A percentile compares a stretch with the other conserved stretches of the same genome.
phyloP scores from a whole-genome alignment of 2,329 filamentous ascomycete genomes.

The Aulographum hederae region DNA sequence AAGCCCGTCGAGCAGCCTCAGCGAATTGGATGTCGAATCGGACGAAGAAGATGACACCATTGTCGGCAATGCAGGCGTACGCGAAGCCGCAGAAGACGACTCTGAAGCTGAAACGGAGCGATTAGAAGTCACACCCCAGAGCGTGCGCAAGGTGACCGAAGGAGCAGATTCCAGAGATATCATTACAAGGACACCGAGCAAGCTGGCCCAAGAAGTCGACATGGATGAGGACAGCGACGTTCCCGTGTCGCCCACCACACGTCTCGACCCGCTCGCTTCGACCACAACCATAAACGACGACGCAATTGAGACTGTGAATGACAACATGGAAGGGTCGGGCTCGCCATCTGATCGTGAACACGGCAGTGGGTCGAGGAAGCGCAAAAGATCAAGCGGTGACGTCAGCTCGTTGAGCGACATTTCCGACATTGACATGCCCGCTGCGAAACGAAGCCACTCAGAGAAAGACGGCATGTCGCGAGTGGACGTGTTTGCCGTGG shows the following conservation, averaged over 20 bases:
- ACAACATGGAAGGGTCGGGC: no score
- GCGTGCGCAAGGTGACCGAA: background rate
- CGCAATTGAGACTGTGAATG: no score
- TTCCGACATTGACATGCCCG: conserved; percentile 16
- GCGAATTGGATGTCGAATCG: conserved; percentile 75
- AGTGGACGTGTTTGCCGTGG: conserved; percentile 22
- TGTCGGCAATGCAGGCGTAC: background rate
- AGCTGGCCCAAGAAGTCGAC: conserved; percentile 43
- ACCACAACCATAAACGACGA: background rate
- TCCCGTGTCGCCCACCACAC: background rate
- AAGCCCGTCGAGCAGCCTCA: conserved; percentile 74
- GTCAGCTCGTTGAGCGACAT: conserved; percentile 19
- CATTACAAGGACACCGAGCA: conserved; percentile 57
- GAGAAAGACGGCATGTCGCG: conserved; percentile 11
- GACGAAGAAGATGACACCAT: conserved; percentile 28
- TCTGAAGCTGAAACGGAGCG: conserved; percentile 91
- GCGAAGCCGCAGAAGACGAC: conserved; percentile 35
- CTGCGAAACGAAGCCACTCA: conserved; percentile 15
- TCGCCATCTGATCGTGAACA: background rate
- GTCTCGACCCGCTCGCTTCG: background rate
- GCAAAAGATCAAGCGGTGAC: conserved; percentile 24
- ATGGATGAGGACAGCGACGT: conserved; percentile 15
- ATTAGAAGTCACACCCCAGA: conserved; percentile 71
- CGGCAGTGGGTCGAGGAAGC: conserved; percentile 16
- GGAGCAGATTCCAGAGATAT: conserved; percentile 10